Evolutionary conservation across 2,329 filamentous ascomycete genomes (phyloP), one percentile per base, ranked within the genome.

Genomic region (Venturia oleaginea): DNA sequence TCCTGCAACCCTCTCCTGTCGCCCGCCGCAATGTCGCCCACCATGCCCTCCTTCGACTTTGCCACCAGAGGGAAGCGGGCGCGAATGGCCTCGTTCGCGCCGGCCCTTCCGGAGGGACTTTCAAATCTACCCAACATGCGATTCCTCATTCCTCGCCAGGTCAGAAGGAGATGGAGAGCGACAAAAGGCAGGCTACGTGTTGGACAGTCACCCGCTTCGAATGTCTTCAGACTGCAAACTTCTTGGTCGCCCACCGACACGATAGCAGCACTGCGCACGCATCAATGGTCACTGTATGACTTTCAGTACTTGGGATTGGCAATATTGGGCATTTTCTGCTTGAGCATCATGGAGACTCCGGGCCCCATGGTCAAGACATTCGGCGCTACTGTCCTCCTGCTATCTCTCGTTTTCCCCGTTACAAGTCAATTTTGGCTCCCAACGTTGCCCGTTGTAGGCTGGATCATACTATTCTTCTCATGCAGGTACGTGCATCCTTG

Each of bases 401-500:
- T 86, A 69, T 85, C 92, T 38, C 80, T 96, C 46, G 80, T 93
- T 55, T 84, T 96, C 75, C 93, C 93, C 7, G 83, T 91, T 61
- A 95, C 92, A 3, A 84, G 91, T 68, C 93, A 97, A 75, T 96
- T 97, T 76, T 91, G 96, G 74, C 81, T 96, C 51, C 92, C 93
- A 11, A 92, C 92, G 63, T 81, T 94, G 66, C 88, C 91, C 7
- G 91, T 96, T 68, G 88, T 90, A 75, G 87, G 86, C 30, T 97
- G 92, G 85, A 81, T 97, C 48, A 80, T 97, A 60, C 91, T 96
- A 75, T 97, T 96, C 79, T 96, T 94, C 76, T 87, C 88, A 68
- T 94, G 90, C 81, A 89, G 93, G 91, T 96, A 86, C 80, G 91
- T 84, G 63, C 65, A 67, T 61, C 51, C 27, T 42, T 57, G 40